Percentiles rank a stretch among this genome's conserved stretches.
These are phyloP conservation scores for Dillenia suffruticosa DNA, from an alignment of 164 flowering plant genomes.

Conservation along the genomic window DNA sequence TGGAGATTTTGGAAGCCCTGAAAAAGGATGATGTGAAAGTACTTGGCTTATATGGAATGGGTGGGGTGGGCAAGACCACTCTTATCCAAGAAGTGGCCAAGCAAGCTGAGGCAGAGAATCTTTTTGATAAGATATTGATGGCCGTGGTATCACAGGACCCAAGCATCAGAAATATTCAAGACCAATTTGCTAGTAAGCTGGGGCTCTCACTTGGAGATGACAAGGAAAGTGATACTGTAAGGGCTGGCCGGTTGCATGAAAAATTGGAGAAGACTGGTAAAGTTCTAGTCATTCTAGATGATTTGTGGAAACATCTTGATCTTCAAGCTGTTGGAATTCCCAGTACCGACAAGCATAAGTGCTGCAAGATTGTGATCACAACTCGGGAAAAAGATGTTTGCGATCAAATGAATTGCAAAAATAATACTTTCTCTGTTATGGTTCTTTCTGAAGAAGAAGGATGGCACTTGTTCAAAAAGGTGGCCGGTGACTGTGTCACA, in stretches of 20 bases:
- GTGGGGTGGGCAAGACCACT: slow-evolving; percentile 10
- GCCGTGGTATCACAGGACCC: slow-evolving; percentile 5
- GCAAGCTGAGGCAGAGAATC: background rate
- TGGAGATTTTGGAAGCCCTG: background rate
- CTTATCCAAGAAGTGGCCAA: slow-evolving; percentile 6
- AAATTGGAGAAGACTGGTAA: slow-evolving; percentile 4
- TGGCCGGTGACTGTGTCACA: background rate
- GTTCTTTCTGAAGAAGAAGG: background rate
- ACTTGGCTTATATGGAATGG: slow-evolving; percentile 1
- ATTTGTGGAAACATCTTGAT: slow-evolving; percentile 9
- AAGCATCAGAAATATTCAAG: slow-evolving; percentile 7
- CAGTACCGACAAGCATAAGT: background rate
- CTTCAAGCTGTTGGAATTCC: slow-evolving; percentile 8
- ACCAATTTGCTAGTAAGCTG: slow-evolving; percentile 3
- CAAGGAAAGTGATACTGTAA: background rate
- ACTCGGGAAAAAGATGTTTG: slow-evolving; percentile 1
- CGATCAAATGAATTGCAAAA: background rate
- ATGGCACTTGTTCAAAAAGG: slow-evolving; percentile 1
- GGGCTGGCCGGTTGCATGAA: background rate
- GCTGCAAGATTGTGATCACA: slow-evolving; percentile 8
- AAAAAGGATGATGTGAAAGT: background rate
- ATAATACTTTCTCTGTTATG: background rate
- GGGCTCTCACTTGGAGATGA: background rate
- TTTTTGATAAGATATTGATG: slow-evolving; percentile 8
- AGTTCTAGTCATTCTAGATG: slow-evolving; percentile 12